Percentiles rank a stretch among this genome's conserved stretches.
These are phyloP conservation scores for Cucurbita moschata DNA, from an alignment of 306 rosid genomes.

Conservation along the genomic window DNA sequence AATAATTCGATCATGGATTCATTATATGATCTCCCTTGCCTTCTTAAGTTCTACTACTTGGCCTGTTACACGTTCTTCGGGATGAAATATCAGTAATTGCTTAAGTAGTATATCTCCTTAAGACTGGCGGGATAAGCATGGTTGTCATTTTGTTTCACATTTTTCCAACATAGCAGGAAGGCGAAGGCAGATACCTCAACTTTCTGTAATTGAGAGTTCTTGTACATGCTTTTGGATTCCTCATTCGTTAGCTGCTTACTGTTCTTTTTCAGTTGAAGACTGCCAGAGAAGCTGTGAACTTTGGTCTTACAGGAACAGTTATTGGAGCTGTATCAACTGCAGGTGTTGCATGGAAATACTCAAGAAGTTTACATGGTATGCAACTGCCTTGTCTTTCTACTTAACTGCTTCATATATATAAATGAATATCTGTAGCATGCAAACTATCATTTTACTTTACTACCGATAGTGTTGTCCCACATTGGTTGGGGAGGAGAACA, in stretches of 20 bases:
- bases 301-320: slow-evolving; percentile 49
- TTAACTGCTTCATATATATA: neutral
- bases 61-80: neutral
- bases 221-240: slow-evolving; percentile 4
- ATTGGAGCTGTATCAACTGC: slow-evolving; percentile 71
- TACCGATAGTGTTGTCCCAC: too few relatives aligned
- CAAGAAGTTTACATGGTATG: slow-evolving; percentile 69
- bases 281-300: slow-evolving; percentile 52
- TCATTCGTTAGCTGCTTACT: neutral
- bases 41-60: neutral
- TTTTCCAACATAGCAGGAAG: neutral
- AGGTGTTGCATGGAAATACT: slow-evolving; percentile 62
- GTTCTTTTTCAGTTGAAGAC: slow-evolving; percentile 45
- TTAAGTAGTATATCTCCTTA: neutral
- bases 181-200: neutral
- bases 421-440: neutral
- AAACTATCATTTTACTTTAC: neutral
- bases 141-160: neutral
- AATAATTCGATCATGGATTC: neutral
- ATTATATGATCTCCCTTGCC: neutral
- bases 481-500: too few relatives aligned
- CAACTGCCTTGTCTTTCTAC: neutral
- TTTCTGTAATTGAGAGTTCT: neutral
- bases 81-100: neutral
- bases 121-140: neutral